Conservation (phyloP, 352 stramenopile genomes). For the Phytophthora tentaculata region DNA sequence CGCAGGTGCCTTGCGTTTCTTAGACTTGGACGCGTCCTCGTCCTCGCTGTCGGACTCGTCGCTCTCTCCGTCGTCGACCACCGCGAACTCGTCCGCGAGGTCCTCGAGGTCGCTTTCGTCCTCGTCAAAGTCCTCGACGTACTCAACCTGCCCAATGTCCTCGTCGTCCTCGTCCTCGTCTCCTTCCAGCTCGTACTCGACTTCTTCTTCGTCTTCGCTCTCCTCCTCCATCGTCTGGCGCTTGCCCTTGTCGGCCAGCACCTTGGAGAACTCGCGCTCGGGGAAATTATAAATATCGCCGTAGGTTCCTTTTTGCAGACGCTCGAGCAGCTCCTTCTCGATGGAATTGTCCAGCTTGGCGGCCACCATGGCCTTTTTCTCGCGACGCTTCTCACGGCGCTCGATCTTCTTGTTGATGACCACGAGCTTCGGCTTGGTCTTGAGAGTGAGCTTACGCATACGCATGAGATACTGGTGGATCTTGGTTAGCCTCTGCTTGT, state of each 20-base stretch:
- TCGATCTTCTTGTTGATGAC: conserved; percentile 97
- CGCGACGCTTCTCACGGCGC: conserved; percentile 93
- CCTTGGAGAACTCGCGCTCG: conserved; percentile 91
- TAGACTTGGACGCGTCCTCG: conserved; percentile 45
- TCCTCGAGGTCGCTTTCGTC: conserved; percentile 93
- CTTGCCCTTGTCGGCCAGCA: conserved; percentile 79
- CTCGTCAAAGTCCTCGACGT: conserved; percentile 91
- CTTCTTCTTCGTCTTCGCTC: conserved; percentile 76
- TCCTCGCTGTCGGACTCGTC: conserved; percentile 56
- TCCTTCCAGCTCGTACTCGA: conserved; percentile 56
- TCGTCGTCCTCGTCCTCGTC: conserved; percentile 59
- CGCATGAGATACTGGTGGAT: conserved; percentile 99
- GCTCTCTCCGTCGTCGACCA: conserved; percentile 60
- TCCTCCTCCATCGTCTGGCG: conserved; percentile 94
- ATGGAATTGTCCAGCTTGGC: conserved; percentile 96
- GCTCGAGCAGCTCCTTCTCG: conserved; percentile 98
- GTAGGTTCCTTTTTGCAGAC: conserved; percentile 97
- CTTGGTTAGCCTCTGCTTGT: conserved; percentile 99
- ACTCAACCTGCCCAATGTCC: conserved; percentile 69
- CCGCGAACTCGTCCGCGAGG: conserved; percentile 72
- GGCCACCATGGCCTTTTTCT: conserved; percentile 97
- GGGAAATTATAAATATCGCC: conserved; percentile 99
- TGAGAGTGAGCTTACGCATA: conserved; percentile 98
- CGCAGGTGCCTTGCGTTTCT: conserved; percentile 74
- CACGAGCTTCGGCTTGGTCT: conserved; percentile 94